Conservation (phyloP, 306 rosid genomes). For the Albizia julibrissin region DNA sequence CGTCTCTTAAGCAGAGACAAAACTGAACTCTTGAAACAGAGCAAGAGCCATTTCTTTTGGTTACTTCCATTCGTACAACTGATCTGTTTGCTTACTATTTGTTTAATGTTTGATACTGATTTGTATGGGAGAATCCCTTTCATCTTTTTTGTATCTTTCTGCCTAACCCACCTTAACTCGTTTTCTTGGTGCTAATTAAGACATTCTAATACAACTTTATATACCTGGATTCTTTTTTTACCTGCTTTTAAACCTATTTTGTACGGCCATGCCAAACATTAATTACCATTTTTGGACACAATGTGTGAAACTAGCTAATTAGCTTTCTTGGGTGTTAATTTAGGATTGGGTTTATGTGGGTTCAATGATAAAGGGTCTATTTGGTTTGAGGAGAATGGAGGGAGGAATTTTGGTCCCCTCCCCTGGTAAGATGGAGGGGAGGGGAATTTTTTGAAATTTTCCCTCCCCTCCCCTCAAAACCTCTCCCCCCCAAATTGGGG, state of each 20-base stretch:
- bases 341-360: slow-evolving; percentile 2
- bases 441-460: too few relatives aligned
- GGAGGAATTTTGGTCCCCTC: too few relatives aligned
- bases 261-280: not conserved
- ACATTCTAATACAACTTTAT: not conserved
- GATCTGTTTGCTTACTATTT: slow-evolving; percentile 11
- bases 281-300: not conserved
- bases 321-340: not conserved
- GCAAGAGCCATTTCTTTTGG: not conserved
- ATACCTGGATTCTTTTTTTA: not conserved
- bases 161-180: slow-evolving; percentile 42
- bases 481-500: too few relatives aligned
- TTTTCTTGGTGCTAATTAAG: not conserved
- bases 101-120: not conserved
- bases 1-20: slow-evolving; percentile 35
- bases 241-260: not conserved
- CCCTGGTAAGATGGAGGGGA: too few relatives aligned
- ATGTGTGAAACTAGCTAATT: not conserved
- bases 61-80: slow-evolving; percentile 37
- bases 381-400: too few relatives aligned
- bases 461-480: too few relatives aligned
- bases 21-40: not conserved
- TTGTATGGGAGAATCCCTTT: not conserved
- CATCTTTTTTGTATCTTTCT: slow-evolving; percentile 25
- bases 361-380: not conserved